Conservation (phyloP, 2,329 filamentous ascomycete species). For the Aureobasidium subglaciale region DNA sequence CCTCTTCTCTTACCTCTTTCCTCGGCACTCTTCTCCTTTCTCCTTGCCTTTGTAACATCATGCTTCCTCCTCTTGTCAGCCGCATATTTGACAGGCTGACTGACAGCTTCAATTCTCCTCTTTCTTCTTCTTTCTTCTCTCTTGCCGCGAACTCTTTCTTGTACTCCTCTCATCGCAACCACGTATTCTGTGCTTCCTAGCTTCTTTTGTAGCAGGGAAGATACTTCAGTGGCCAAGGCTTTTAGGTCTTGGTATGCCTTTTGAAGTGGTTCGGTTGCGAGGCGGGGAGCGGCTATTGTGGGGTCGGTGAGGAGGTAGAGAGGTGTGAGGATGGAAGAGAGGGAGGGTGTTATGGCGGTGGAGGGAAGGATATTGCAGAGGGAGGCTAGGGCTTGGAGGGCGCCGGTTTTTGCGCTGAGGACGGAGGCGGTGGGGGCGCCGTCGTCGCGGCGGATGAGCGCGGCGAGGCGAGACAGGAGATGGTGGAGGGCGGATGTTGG, state of each 20-base stretch:
- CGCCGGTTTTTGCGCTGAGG: constrained; percentile 66
- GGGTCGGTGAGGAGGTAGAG: constrained; percentile 81
- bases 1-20: constrained; percentile 65
- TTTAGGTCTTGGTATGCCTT: constrained; percentile 63
- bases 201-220: constrained; percentile 78
- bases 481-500: constrained; percentile 56
- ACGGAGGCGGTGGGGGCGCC: constrained; percentile 51
- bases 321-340: constrained; percentile 58
- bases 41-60: constrained; percentile 74
- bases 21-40: constrained; percentile 70
- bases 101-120: constrained; percentile 81
- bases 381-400: constrained; percentile 66
- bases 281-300: constrained; percentile 50
- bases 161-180: constrained; percentile 63
- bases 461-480: constrained; percentile 70
- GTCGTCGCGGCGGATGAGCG: constrained; percentile 66
- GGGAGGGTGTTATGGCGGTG: constrained; percentile 52
- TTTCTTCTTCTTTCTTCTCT: constrained; percentile 72
- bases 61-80: constrained; percentile 75
- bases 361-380: constrained; percentile 57
- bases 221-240: constrained; percentile 64
- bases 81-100: constrained; percentile 70
- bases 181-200: constrained; percentile 76
- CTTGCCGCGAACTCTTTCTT: constrained; percentile 63
- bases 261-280: constrained; percentile 59